phyloP scores from a whole-genome alignment of 2,329 filamentous ascomycete species.

The Beauveria sp. region DNA sequence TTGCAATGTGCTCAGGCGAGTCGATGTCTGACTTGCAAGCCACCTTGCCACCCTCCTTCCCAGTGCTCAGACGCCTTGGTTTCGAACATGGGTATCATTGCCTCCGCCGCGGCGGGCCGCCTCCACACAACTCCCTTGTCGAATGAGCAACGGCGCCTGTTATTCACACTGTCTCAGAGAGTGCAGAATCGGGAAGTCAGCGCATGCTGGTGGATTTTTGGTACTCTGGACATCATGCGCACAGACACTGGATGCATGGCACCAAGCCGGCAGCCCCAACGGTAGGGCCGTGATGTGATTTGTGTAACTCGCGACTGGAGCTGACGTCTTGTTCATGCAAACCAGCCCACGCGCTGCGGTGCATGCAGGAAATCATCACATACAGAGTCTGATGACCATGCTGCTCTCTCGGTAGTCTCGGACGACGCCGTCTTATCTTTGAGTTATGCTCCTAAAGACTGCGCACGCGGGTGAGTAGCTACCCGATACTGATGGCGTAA shows the following conservation, averaged over 20 bases:
- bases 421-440: neutral
- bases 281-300: neutral
- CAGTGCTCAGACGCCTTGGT: conserved; percentile 2
- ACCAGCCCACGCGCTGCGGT: neutral
- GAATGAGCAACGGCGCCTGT: neutral
- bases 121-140: neutral
- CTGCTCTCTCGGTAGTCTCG: neutral
- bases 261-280: neutral
- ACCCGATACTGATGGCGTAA: neutral
- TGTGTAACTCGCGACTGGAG: neutral
- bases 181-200: neutral
- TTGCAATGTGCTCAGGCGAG: neutral
- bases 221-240: neutral
- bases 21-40: neutral
- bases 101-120: conserved; percentile 4
- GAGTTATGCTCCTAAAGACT: neutral
- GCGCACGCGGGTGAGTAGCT: neutral
- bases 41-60: neutral
- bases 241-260: neutral
- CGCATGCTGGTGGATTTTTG: neutral
- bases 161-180: neutral
- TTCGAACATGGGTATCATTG: conserved; percentile 4
- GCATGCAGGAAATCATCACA: neutral
- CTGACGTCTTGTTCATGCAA: neutral
- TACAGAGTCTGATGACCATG: neutral